Conservation (phyloP, 2,329 filamentous ascomycete species). For the Calonectria multiphialidica region DNA sequence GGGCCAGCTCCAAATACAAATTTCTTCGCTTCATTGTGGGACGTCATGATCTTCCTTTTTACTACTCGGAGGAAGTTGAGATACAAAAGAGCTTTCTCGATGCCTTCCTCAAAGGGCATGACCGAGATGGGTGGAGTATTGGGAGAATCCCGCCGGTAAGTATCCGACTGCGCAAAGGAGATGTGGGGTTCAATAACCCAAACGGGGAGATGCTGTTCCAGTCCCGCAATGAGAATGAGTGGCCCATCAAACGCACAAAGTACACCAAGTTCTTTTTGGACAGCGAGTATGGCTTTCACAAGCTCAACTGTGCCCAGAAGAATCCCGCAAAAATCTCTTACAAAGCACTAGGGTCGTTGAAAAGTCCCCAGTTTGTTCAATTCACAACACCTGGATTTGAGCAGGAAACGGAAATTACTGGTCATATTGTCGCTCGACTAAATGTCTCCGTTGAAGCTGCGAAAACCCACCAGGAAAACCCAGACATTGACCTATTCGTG, state of each 20-base stretch:
- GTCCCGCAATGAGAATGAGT: conserved; percentile 70
- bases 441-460: conserved; percentile 72
- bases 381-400: conserved; percentile 70
- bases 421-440: conserved; percentile 73
- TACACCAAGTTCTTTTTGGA: conserved; percentile 74
- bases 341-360: conserved; percentile 62
- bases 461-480: conserved; percentile 30
- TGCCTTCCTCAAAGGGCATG: conserved; percentile 77
- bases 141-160: conserved; percentile 71
- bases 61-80: conserved; percentile 76
- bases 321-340: conserved; percentile 13
- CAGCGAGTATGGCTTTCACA: conserved; percentile 47
- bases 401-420: conserved; percentile 76
- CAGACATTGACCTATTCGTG: conserved; percentile 72
- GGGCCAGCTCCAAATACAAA: conserved; percentile 75
- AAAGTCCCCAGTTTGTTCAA: conserved; percentile 64
- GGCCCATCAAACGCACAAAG: conserved; percentile 74
- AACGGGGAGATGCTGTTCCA: conserved; percentile 67
- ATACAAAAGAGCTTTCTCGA: conserved; percentile 76
- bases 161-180: conserved; percentile 72
- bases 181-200: conserved; percentile 75
- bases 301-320: conserved; percentile 42
- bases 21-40: conserved; percentile 78
- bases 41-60: conserved; percentile 79
- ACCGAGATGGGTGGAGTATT: conserved; percentile 62